These are phyloP conservation scores for Lodderomyces theae DNA, from an alignment of 1,139 yeast species.

Conservation along the genomic window DNA sequence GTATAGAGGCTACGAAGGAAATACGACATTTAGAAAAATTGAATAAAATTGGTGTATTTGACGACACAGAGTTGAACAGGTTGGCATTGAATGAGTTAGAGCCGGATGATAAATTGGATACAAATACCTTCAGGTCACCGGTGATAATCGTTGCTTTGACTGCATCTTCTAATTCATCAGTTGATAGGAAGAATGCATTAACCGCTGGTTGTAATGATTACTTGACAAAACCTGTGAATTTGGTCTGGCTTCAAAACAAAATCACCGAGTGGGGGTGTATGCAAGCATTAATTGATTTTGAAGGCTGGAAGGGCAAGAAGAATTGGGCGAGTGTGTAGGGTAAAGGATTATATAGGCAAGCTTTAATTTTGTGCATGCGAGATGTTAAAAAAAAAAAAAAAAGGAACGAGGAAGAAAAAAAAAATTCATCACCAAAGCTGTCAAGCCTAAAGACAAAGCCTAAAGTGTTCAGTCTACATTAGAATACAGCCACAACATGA, in stretches of 20 bases:
- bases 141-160: slow-evolving; percentile 95
- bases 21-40: slow-evolving; percentile 71
- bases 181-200: slow-evolving; percentile 85
- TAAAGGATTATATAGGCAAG: neutral
- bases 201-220: slow-evolving; percentile 98
- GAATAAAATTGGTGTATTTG: slow-evolving; percentile 80
- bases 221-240: slow-evolving; percentile 92
- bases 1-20: slow-evolving; percentile 46
- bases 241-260: slow-evolving; percentile 91
- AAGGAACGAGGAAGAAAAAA: slow-evolving; percentile 3
- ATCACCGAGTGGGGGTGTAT: slow-evolving; percentile 96
- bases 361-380: neutral
- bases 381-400: neutral
- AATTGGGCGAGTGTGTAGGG: slow-evolving; percentile 5
- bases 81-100: slow-evolving; percentile 23
- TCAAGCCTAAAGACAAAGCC: neutral
- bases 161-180: slow-evolving; percentile 79
- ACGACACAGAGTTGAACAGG: slow-evolving; percentile 39
- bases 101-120: slow-evolving; percentile 50
- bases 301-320: slow-evolving; percentile 70
- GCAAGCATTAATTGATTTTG: slow-evolving; percentile 97
- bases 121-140: slow-evolving; percentile 72
- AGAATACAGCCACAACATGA: slow-evolving; percentile 9
- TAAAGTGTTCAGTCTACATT: no score
- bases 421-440: neutral